Percentiles rank a stretch among this genome's conserved stretches.
Evolutionary conservation across 2,329 filamentous ascomycete species (phyloP).

Genomic region (Geosmithia morbida): DNA sequence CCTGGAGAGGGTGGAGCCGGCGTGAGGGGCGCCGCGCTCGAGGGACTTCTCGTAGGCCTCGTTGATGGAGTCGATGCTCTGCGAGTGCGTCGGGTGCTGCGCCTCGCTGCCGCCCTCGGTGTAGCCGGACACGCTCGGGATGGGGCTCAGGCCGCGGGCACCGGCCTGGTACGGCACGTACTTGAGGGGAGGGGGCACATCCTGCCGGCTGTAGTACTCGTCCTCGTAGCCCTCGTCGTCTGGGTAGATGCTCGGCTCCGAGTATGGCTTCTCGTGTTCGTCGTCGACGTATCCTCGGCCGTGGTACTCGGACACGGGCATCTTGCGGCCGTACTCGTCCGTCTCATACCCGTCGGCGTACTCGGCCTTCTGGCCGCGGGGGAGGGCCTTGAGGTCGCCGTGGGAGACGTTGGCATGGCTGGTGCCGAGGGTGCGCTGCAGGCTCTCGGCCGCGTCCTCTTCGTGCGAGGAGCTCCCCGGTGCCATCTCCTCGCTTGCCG

Average conservation of each 20-base stretch:
- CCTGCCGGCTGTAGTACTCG: constrained; percentile 42
- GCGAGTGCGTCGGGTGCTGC: constrained; percentile 41
- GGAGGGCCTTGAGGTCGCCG: constrained; percentile 40
- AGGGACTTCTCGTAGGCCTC: constrained; percentile 44
- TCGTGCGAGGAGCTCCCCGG: constrained; percentile 36
- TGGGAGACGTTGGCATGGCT: constrained; percentile 52
- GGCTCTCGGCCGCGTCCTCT: constrained; percentile 34
- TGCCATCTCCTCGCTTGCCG: constrained; percentile 48
- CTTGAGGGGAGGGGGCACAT: constrained; percentile 48
- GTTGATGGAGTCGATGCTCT: constrained; percentile 28
- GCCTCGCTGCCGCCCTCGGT: constrained; percentile 52
- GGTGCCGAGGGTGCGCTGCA: constrained; percentile 50
- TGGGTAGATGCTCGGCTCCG: constrained; percentile 20
- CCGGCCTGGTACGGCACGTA: constrained; percentile 57
- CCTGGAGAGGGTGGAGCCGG: constrained; percentile 15
- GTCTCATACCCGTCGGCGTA: constrained; percentile 33
- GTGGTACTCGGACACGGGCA: constrained; percentile 13
- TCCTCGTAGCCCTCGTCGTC: constrained; percentile 22
- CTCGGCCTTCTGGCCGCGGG: constrained; percentile 26
- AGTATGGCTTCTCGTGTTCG: constrained; percentile 16
- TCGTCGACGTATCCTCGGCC: constrained; percentile 26
- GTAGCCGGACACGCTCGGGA: constrained; percentile 84
- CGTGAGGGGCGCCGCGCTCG: constrained; percentile 13
- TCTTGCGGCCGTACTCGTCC: constrained; percentile 27
- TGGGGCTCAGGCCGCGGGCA: constrained; percentile 66